These are phyloP conservation scores for Trichaptum fuscoviolaceum DNA, from an alignment of 768 basidiomycete species.

Conservation along the genomic window DNA sequence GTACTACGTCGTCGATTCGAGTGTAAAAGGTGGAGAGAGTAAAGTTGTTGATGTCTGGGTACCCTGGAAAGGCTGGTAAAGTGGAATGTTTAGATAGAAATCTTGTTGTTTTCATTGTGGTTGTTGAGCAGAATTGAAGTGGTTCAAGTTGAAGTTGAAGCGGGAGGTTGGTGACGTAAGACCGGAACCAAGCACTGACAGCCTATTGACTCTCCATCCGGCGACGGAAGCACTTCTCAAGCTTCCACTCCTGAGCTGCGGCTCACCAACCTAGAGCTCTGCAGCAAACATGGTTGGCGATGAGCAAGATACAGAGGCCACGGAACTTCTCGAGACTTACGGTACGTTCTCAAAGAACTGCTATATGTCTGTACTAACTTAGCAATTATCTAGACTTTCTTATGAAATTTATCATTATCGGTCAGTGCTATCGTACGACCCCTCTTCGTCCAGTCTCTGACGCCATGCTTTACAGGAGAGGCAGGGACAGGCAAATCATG, in stretches of 20 bases:
- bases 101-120: conserved; percentile 12
- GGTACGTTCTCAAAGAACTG: conserved; percentile 41
- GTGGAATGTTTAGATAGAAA: background rate
- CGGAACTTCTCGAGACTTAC: conserved; percentile 92
- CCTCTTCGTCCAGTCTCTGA: conserved; percentile 10
- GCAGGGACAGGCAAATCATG: conserved; percentile 98
- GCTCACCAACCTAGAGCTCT: background rate
- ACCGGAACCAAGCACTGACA: background rate
- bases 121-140: too few species aligned
- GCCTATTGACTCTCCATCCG: too few species aligned
- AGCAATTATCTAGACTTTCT: conserved; percentile 77
- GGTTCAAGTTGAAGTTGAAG: background rate
- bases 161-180: conserved; percentile 2
- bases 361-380: conserved; percentile 4
- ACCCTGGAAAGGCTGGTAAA: conserved; percentile 85
- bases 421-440: conserved; percentile 34
- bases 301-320: conserved; percentile 77
- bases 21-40: conserved; percentile 39
- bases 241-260: background rate
- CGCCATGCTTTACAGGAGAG: conserved; percentile 56
- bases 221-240: background rate
- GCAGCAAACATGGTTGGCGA: conserved; percentile 42
- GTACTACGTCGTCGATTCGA: conserved; percentile 78
- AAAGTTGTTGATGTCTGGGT: conserved; percentile 79
- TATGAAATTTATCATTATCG: conserved; percentile 98